These are phyloP conservation scores for Clonostachys rhizophaga DNA, from an alignment of 2,329 filamentous ascomycete species.

Conservation along the genomic window DNA sequence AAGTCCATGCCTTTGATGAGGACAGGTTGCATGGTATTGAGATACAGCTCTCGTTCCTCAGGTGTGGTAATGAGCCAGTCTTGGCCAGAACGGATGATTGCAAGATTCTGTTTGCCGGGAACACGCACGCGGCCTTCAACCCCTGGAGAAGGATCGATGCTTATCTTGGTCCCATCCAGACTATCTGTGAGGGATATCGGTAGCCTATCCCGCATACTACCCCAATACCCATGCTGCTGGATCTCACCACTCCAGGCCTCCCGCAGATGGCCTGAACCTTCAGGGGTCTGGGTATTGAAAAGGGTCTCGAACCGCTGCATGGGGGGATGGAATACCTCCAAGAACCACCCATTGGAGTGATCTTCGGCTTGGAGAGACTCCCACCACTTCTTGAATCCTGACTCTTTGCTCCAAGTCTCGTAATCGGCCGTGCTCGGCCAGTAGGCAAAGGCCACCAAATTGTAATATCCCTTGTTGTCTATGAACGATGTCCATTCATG, in stretches of 20 bases:
- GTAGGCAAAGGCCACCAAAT: constrained; percentile 2
- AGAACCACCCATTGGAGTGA: constrained; percentile 32
- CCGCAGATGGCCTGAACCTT: constrained; percentile 34
- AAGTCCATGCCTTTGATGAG: constrained; percentile 37
- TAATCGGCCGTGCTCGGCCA: background rate
- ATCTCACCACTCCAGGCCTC: constrained; percentile 26
- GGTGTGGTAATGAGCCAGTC: constrained; percentile 34
- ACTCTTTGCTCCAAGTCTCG: background rate
- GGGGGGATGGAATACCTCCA: constrained; percentile 32
- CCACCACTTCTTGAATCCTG: background rate
- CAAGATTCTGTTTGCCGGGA: constrained; percentile 28
- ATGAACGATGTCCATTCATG: constrained; percentile 7
- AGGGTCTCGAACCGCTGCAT: constrained; percentile 37
- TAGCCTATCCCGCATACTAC: constrained; percentile 37
- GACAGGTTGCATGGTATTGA: constrained; percentile 37
- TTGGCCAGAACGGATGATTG: constrained; percentile 38
- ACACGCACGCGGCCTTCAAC: constrained; percentile 17
- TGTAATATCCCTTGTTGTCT: constrained; percentile 7
- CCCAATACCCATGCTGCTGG: constrained; percentile 39
- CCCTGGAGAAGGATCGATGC: constrained; percentile 5
- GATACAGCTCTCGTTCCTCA: constrained; percentile 33
- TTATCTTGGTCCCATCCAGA: constrained; percentile 16
- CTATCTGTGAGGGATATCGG: constrained; percentile 27
- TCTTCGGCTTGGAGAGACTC: background rate
- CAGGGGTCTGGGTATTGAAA: constrained; percentile 23